These are phyloP conservation scores for Nelumbo lutea DNA, from an alignment of 164 flowering plant genomes.

Conservation along the genomic window DNA sequence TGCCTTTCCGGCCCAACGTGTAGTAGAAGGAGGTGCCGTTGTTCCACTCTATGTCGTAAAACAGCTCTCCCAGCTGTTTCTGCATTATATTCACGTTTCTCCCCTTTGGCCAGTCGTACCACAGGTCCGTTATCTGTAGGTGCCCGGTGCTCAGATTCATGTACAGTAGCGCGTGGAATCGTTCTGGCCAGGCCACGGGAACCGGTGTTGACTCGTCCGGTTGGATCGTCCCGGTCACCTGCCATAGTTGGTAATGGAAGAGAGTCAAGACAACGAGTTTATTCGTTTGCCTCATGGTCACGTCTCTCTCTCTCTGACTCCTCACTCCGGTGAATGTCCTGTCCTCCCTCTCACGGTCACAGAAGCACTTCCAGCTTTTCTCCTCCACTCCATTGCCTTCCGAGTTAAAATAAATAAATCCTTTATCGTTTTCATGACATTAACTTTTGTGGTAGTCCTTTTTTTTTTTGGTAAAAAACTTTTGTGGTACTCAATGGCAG, in stretches of 20 bases:
- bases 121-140: slow-evolving; percentile 20
- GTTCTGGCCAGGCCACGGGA: slow-evolving; percentile 34
- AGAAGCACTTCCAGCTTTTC: no score
- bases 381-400: no score
- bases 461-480: no score
- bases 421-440: no score
- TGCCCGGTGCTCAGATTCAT: slow-evolving; percentile 14
- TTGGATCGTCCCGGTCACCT: neutral
- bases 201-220: neutral
- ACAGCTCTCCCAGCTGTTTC: slow-evolving; percentile 23
- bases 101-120: slow-evolving; percentile 44
- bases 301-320: no score
- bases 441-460: no score
- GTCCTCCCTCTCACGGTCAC: no score
- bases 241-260: neutral
- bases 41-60: slow-evolving; percentile 42
- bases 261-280: neutral
- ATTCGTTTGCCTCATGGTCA: neutral
- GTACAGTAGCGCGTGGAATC: slow-evolving; percentile 26
- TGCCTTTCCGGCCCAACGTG: slow-evolving; percentile 19
- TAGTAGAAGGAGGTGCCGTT: slow-evolving; percentile 39
- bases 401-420: no score
- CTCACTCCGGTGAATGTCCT: no score
- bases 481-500: no score
- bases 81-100: slow-evolving; percentile 37